Evolutionary conservation across 2,329 filamentous ascomycete genomes (phyloP), one percentile per base, ranked within the genome.

Genomic region (Pseudogymnoascus sp.): DNA sequence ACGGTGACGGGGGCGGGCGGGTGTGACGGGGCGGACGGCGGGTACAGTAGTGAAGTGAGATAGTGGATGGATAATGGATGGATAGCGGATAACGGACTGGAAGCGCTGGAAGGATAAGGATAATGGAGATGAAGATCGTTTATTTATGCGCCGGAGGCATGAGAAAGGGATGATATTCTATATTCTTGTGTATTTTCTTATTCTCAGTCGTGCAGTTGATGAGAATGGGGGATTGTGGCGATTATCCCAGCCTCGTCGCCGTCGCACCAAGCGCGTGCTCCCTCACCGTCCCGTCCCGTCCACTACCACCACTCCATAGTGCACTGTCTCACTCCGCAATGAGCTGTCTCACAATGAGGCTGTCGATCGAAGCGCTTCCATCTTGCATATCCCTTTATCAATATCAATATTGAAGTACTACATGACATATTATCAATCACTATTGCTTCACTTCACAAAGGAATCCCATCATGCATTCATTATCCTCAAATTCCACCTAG

Each of bases 251-350:
- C 43, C 43, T 49, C 43, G 23, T 29, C 43, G 43, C 43, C 43
- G 43, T 49, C 43, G 43, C 2, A 49, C 43, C 43, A 49, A 49
- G 43, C 43, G 43, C 43, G 16, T 49, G 23, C 43, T 49, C 41
- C 43, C 23, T 49, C 43, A 49, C 43, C 43, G 43, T 49, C 43
- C 43, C 43, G 43, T 49, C 43, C 43, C 43, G 43, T 49, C 41
- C 6, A 23, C 21, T 8, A 23, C 21, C 16, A 23, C 21, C 23
- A 26, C 23, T 21, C 41, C 41, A 39, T 4, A 49, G 11, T 26
- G 12, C 21, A 21, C 43, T 49, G 43, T 49, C 43, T 49, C 43
- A 49, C 43, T n/a, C 43, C 12, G 43, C 43, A 29, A 49, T 49
- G 43, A 29, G 43, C 6, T 49, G 43, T 49, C 43, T 49, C 43